phyloP scores from a whole-genome alignment of 2,329 filamentous ascomycete species.

The Coniochaeta pulveracea region DNA sequence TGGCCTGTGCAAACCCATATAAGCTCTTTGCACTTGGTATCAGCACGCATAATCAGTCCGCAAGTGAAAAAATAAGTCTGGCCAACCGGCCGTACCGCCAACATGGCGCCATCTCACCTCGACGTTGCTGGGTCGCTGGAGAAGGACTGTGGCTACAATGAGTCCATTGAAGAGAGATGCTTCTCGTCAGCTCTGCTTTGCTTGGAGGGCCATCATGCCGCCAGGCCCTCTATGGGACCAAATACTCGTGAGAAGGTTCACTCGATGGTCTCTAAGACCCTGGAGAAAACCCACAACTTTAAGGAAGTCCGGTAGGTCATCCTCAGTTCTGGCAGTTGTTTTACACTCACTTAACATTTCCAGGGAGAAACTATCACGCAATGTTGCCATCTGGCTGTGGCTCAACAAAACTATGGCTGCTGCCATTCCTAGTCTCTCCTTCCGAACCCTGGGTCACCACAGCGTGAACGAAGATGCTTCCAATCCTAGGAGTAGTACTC shows the following conservation, averaged over 20 bases:
- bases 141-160: too few species aligned
- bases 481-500: constrained; percentile 50
- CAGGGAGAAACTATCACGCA: constrained; percentile 49
- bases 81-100: too few species aligned
- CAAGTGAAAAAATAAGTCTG: too few species aligned
- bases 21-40: too few species aligned
- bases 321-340: not conserved
- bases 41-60: too few species aligned
- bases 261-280: constrained; percentile 45
- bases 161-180: constrained; percentile 50
- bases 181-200: constrained; percentile 50
- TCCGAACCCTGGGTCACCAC: constrained; percentile 45
- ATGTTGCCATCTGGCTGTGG: constrained; percentile 56
- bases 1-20: too few species aligned
- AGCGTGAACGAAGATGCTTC: constrained; percentile 41
- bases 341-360: not conserved
- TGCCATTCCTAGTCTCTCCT: constrained; percentile 48
- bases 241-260: constrained; percentile 42
- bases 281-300: constrained; percentile 53
- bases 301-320: constrained; percentile 43
- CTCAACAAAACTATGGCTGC: constrained; percentile 49
- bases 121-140: too few species aligned
- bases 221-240: constrained; percentile 44
- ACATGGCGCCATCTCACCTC: too few species aligned
- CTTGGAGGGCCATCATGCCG: constrained; percentile 49